Conservation (phyloP, 768 basidiomycete species). For the Lactarius trivialis region DNA sequence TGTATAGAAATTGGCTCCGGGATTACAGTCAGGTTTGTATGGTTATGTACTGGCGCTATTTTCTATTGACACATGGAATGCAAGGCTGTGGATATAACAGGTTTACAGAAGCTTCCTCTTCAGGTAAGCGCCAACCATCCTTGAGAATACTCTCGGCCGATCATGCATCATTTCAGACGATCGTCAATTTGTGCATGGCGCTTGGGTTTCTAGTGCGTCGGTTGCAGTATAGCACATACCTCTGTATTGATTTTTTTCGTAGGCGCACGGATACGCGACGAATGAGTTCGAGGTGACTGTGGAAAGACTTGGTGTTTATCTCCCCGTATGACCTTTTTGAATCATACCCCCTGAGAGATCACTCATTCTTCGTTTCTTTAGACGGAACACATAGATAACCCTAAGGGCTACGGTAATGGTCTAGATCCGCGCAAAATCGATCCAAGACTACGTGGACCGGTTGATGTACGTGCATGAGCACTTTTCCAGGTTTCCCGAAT, state of each 20-base stretch:
- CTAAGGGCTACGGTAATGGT: conserved; percentile 80
- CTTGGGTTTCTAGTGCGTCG: conserved; percentile 76
- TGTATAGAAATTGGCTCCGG: conserved; percentile 70
- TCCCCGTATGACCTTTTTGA: conserved; percentile 48
- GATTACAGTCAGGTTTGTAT: conserved; percentile 69
- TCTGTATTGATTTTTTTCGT: not conserved
- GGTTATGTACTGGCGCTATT: not conserved
- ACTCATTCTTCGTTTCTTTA: conserved; percentile 25
- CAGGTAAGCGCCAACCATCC: conserved; percentile 40
- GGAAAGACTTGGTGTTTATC: conserved; percentile 78
- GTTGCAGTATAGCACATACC: not conserved
- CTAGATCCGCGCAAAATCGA: conserved; percentile 79
- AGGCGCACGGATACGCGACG: conserved; percentile 79
- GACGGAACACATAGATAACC: conserved; percentile 90
- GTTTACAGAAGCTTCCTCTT: conserved; percentile 62
- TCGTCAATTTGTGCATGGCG: conserved; percentile 82
- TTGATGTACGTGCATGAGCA: conserved; percentile 48
- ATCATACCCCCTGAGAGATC: too few relatives aligned
- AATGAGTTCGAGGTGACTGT: conserved; percentile 80
- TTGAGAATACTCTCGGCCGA: not conserved
- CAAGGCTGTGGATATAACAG: conserved; percentile 79
- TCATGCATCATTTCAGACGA: conserved; percentile 44
- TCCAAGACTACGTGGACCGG: conserved; percentile 69
- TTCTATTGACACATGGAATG: not conserved
- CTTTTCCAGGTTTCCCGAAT: not conserved